Evolutionary conservation across 352 stramenopile genomes (phyloP), one percentile per base, ranked within the genome.

Genomic region (Phytophthora parvispora): DNA sequence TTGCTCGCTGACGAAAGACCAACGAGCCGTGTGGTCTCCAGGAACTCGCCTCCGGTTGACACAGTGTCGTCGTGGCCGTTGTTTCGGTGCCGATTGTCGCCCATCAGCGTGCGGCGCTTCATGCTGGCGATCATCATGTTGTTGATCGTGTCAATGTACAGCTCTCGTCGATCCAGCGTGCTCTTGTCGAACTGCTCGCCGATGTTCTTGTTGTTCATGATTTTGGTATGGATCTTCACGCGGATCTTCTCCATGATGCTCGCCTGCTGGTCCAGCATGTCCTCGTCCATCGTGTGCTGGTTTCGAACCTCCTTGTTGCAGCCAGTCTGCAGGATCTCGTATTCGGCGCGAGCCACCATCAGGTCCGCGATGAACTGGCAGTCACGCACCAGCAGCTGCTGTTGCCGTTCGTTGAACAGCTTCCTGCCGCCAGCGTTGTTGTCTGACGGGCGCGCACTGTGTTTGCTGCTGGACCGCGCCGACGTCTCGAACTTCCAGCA

Each of bases 151-250:
- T 93, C 81, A 4, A 96, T 87, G 59, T 91, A 96, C 0, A 96
- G 72, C 64, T 96, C 88, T 3, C 88, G 85, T 10, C 88, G 72
- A 32, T 96, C 87, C 9, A 96, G 74, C 15, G 83, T 77, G 40
- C 83, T 89, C 67, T 92, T 93, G 69, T 96, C 88, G 54, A 96
- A 96, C 64, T 96, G 88, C 60, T 96, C 88, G 51, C 88, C 88
- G 32, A 91, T 94, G 70, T 96, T 94, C 65, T 96, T 96, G 80
- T 96, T 96, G 64, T 96, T 92, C 81, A 92, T 92, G 77, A 96
- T 91, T 81, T 96, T 96, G 48, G 84, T 90, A 61, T 87, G 75
- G 40, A 96, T 84, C 47, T 94, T 93, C 1, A 81, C 65, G 28
- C 89, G 78, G 40, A 96, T 69, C 67, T 94, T 94, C 34, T 96